phyloP scores from a whole-genome alignment of 805 yeast genomes.

The Kodamaea sagamina region DNA sequence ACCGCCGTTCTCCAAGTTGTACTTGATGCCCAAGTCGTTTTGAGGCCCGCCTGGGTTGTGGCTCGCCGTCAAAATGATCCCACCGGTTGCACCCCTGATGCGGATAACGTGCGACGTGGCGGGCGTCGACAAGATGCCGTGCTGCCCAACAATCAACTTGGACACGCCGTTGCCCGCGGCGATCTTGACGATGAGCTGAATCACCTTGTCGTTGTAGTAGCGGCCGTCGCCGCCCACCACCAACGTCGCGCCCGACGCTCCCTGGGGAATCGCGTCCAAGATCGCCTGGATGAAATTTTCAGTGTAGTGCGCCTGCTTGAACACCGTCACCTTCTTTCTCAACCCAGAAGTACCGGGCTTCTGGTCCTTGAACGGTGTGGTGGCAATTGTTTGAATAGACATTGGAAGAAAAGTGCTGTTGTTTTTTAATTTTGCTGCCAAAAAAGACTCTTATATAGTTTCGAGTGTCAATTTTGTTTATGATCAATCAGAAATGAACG shows the following conservation, averaged over 20 bases:
- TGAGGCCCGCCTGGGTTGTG: conserved; percentile 98
- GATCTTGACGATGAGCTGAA: conserved; percentile 78
- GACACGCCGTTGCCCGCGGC: conserved; percentile 90
- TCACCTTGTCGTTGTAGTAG: conserved; percentile 78
- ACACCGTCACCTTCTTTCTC: conserved; percentile 85
- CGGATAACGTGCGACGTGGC: conserved; percentile 95
- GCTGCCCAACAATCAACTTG: conserved; percentile 81
- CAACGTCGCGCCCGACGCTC: conserved; percentile 66
- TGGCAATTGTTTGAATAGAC: conserved; percentile 40
- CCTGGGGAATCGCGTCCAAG: conserved; percentile 87
- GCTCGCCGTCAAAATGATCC: conserved; percentile 92
- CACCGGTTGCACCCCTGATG: conserved; percentile 77
- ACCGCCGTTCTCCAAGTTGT: conserved; percentile 93
- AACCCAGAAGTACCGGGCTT: conserved; percentile 98
- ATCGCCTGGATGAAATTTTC: conserved; percentile 93
- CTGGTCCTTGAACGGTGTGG: conserved; percentile 83
- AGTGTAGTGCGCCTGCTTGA: conserved; percentile 77
- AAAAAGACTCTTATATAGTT: conserved; percentile 2
- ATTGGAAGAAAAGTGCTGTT: conserved; percentile 7
- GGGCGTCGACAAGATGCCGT: conserved; percentile 91
- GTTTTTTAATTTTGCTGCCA: not conserved
- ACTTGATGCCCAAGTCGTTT: conserved; percentile 92
- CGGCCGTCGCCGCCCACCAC: conserved; percentile 98
- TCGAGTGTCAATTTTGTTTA: not conserved
- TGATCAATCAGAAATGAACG: not conserved